Base-by-base conservation (phyloP, 495 filamentous ascomycete genomes). In the Venustampulla echinocandica region DNA sequence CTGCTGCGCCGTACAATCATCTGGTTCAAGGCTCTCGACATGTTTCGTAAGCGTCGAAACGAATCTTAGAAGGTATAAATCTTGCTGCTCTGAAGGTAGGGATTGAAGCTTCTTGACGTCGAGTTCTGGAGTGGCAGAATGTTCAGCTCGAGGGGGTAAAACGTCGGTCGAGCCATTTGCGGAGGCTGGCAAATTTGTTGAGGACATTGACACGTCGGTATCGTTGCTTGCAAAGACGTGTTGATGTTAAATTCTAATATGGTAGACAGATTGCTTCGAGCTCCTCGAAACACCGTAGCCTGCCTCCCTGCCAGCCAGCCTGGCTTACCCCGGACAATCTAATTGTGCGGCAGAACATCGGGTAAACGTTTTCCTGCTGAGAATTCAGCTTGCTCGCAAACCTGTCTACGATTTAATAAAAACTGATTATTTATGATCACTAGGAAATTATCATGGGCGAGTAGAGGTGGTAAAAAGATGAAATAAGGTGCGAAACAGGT, bases 31-130 rank as follows among this genome's bases (percentile, higher is more conserved):
- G 15, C 66, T 64, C 39, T 82, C 79, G 25, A 90, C 85, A 71
- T 94, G 80, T 50, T 83, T 82, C 49, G 82, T 84, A 38, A 97
- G 75, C 36, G 84, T 79, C 22, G 87, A 82, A 22, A 89, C 82
- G 62, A 95, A 96, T 33, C 82, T 93, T 42, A 97, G 71, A 47
- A 99, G 75, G 61, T 88, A 90, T 17, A 97, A 79, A 56, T 95
- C 88, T 64, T 97, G 93, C 60, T 99, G 90, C 69, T 97, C 92
- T 23, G 87, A 84, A 46, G 90, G 84, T 44, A 97, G 80, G 38
- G 85, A 76, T 65, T 94, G 83, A 40, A 99, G 80, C 66, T 92
- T 94, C 42, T 77, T 62, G 54, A 94, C 62, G 61, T 99, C 89
- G 59, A 99, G 81, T 69, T 92, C 57, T 10, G 57, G 57, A 19